These are phyloP conservation scores for Mitragyna speciosa DNA, from an alignment of 257 asterid genomes.

Conservation along the genomic window DNA sequence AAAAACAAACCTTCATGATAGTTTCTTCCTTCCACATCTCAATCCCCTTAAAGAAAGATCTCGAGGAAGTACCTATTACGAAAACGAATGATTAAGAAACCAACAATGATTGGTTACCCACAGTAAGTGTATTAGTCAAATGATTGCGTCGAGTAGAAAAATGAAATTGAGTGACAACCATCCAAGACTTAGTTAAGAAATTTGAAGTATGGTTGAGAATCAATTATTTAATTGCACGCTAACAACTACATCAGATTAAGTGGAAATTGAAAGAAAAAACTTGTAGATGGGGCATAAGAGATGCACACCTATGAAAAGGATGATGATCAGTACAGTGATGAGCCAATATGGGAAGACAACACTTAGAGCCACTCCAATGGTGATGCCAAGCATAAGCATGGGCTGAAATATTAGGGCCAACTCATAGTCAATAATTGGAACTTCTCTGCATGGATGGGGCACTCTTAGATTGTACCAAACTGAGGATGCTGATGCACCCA, in stretches of 20 bases:
- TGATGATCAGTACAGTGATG: conserved; percentile 83
- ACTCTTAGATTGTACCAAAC: conserved; percentile 97
- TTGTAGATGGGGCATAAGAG: too few relatives aligned
- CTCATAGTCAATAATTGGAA: conserved; percentile 85
- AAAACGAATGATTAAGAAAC: conserved; percentile 16
- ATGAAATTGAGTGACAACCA: not conserved
- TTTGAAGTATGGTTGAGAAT: not conserved
- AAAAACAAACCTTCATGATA: conserved; percentile 52
- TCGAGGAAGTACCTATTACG: conserved; percentile 80
- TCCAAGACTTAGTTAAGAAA: not conserved
- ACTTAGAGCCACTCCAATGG: conserved; percentile 86
- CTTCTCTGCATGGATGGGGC: conserved; percentile 96
- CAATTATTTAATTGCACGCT: not conserved
- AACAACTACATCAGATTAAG: not conserved
- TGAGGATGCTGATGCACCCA: conserved; percentile 96
- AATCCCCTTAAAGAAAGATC: conserved; percentile 79
- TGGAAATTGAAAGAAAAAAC: not conserved
- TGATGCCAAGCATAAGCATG: conserved; percentile 97
- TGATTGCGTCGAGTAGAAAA: not conserved
- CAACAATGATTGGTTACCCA: not conserved
- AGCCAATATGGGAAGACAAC: conserved; percentile 98
- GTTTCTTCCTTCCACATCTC: conserved; percentile 99
- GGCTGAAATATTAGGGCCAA: conserved; percentile 94
- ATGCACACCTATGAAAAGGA: conserved; percentile 75
- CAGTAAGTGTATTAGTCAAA: not conserved